Conservation (phyloP, 169 alveolate species). For the Toxoplasma gondii region DNA sequence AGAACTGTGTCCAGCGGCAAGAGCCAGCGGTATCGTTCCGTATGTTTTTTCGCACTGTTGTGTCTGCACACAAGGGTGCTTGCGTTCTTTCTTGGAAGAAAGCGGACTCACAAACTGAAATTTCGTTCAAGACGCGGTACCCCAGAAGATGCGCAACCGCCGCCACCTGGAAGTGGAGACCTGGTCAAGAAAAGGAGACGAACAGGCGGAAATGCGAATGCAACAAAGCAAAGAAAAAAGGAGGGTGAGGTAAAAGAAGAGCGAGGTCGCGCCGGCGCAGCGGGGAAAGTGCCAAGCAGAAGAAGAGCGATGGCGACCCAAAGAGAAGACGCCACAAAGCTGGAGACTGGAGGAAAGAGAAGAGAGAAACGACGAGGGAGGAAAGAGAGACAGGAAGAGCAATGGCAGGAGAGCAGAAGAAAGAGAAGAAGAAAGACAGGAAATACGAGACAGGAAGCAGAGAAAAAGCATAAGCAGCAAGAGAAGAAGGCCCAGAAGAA, state of each 20-base stretch:
- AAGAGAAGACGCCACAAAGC: not conserved
- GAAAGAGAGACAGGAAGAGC: not conserved
- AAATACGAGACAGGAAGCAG: not conserved
- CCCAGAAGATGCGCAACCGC: constrained; percentile 37
- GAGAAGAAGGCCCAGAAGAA: not conserved
- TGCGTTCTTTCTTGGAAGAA: not conserved
- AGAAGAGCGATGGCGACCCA: not conserved
- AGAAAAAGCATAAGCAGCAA: not conserved
- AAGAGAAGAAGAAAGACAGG: not conserved
- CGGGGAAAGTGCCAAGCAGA: too few species aligned
- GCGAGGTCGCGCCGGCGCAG: too few species aligned
- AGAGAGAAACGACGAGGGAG: not conserved
- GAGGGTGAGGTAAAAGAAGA: not conserved
- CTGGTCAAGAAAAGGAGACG: not conserved
- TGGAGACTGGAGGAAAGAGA: not conserved
- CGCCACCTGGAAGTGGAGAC: constrained; percentile 23
- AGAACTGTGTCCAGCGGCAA: too few species aligned
- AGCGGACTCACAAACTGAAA: constrained; percentile 17
- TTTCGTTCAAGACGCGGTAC: constrained; percentile 27
- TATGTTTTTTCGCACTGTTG: too few species aligned
- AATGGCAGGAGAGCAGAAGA: not conserved
- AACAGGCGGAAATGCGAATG: not conserved
- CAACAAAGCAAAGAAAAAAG: not conserved
- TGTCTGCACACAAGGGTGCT: not conserved
- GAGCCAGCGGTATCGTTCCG: too few species aligned